phyloP scores from a whole-genome alignment of 139 green algal genomes.

The Picochlorum sp. region DNA sequence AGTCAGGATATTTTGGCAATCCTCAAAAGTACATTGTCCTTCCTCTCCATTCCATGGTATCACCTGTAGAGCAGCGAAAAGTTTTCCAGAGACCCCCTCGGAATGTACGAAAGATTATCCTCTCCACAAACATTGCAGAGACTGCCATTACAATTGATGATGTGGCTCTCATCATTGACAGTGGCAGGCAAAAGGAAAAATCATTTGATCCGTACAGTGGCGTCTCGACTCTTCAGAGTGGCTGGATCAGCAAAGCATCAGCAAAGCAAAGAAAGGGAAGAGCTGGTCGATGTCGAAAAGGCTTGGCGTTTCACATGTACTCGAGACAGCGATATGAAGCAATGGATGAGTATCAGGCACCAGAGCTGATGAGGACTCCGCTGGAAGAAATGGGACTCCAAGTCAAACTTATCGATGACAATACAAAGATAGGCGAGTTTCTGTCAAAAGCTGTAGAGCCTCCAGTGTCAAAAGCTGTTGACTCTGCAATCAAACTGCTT shows the following conservation, averaged over 20 bases:
- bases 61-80: conserved; percentile 49
- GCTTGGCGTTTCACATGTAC: conserved; percentile 79
- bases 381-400: conserved; percentile 61
- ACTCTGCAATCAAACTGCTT: conserved; percentile 39
- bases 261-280: conserved; percentile 65
- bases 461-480: conserved; percentile 35
- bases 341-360: conserved; percentile 44
- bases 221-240: conserved; percentile 58
- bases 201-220: conserved; percentile 71
- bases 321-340: conserved; percentile 34
- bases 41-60: conserved; percentile 69
- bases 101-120: conserved; percentile 66
- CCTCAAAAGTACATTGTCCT: conserved; percentile 38
- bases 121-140: conserved; percentile 82
- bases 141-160: conserved; percentile 81
- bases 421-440: conserved; percentile 33
- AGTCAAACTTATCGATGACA: conserved; percentile 50
- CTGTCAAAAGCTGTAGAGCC: conserved; percentile 54
- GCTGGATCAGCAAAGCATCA: conserved; percentile 46
- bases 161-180: conserved; percentile 72
- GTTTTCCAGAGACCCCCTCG: conserved; percentile 52
- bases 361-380: conserved; percentile 47
- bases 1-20: conserved; percentile 16
- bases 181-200: conserved; percentile 71
- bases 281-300: conserved; percentile 64